Evolutionary conservation across 169 alveolate species (phyloP).

Genomic region (Plasmodium yoelii): DNA sequence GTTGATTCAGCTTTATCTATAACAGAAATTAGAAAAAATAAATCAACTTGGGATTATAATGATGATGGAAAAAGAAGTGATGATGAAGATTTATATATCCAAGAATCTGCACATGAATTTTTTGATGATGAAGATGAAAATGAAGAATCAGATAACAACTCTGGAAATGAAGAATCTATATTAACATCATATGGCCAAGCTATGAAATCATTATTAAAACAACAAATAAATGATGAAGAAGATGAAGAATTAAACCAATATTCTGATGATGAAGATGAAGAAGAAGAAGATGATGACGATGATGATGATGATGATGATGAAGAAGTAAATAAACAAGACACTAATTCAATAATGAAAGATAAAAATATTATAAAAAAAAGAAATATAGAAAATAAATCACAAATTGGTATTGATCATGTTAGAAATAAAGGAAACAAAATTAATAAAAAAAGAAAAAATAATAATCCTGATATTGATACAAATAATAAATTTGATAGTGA

Average conservation of each 20-base stretch:
- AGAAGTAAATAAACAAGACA: slow-evolving; percentile 63
- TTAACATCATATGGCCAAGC: slow-evolving; percentile 73
- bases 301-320: slow-evolving; percentile 63
- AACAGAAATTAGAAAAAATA: slow-evolving; percentile 53
- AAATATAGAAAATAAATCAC: slow-evolving; percentile 23
- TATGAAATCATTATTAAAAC: slow-evolving; percentile 57
- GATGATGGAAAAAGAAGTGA: slow-evolving; percentile 76
- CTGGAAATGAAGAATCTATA: slow-evolving; percentile 46
- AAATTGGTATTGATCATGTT: not conserved
- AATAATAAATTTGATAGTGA: slow-evolving; percentile 22
- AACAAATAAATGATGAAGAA: slow-evolving; percentile 75
- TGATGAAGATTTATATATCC: slow-evolving; percentile 71
- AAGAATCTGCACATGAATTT: slow-evolving; percentile 35
- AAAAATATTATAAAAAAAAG: not conserved
- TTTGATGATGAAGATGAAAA: slow-evolving; percentile 73
- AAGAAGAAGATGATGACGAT: slow-evolving; percentile 17
- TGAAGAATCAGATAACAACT: slow-evolving; percentile 68
- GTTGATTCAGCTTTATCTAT: slow-evolving; percentile 69
- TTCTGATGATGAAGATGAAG: slow-evolving; percentile 72
- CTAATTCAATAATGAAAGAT: not conserved
- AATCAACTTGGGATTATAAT: slow-evolving; percentile 71
- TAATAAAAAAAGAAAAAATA: slow-evolving; percentile 17
- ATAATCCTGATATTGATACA: not conserved
- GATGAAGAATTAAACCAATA: slow-evolving; percentile 74
- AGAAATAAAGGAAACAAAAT: slow-evolving; percentile 52